Percentiles rank a stretch among this genome's conserved stretches.
Evolutionary conservation across 345 rosid genomes (phyloP).

Genomic region (Eucalyptus regnans): DNA sequence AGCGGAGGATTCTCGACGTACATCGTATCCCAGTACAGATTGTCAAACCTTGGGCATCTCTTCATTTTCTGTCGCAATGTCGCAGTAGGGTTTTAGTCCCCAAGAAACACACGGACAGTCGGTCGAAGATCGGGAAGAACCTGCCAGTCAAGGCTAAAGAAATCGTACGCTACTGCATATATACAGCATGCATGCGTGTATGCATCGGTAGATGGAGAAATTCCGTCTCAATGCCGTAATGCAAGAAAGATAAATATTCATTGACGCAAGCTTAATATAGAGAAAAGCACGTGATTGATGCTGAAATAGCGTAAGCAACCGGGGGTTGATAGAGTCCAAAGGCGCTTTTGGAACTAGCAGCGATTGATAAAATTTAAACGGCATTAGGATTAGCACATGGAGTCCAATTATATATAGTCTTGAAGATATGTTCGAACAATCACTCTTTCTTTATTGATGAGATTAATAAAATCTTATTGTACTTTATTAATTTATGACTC

Average conservation of each 20-base stretch:
- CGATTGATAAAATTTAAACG: background rate
- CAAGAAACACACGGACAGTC: background rate
- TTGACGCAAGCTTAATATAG: background rate
- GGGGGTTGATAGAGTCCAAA: background rate
- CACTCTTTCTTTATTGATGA: too few relatives aligned
- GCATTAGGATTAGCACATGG: background rate
- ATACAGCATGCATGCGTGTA: background rate
- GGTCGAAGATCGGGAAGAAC: background rate
- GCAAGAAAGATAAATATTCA: background rate
- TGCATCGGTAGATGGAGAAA: background rate
- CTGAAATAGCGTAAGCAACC: background rate
- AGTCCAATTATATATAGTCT: background rate
- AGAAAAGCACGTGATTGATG: background rate
- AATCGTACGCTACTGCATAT: background rate
- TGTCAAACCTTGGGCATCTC: background rate
- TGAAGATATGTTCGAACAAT: too few relatives aligned
- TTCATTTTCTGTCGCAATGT: background rate
- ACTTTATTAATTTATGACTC: background rate
- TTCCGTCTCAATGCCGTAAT: background rate
- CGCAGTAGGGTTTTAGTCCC: background rate
- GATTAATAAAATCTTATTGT: too few relatives aligned
- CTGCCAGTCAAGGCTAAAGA: background rate
- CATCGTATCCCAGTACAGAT: background rate
- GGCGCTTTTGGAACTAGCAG: background rate
- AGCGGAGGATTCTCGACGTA: background rate